Conservation (phyloP, 1,284 basidiomycete species). For the Sporisorium scitamineum region DNA sequence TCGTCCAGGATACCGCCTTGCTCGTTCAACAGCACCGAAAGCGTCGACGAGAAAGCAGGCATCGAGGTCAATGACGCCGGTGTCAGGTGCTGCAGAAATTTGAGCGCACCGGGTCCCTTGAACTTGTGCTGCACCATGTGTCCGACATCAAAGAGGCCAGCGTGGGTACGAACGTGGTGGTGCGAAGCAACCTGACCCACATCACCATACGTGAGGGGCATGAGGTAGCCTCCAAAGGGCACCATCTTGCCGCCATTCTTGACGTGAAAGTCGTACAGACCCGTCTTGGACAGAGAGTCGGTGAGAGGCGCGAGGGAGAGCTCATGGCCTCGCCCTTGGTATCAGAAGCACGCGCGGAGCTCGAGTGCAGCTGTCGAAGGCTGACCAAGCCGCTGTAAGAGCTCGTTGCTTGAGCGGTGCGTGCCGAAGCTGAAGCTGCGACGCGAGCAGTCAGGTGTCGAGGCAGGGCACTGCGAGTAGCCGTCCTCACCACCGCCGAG, state of each 20-base stretch:
- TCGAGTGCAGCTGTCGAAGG: slow-evolving; percentile 36
- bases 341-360: slow-evolving; percentile 14
- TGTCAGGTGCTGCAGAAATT: slow-evolving; percentile 84
- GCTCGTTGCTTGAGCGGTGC: slow-evolving; percentile 6
- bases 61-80: slow-evolving; percentile 75
- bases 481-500: slow-evolving; percentile 29
- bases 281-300: slow-evolving; percentile 72
- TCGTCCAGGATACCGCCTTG: slow-evolving; percentile 96
- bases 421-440: slow-evolving; percentile 14
- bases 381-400: slow-evolving; percentile 1
- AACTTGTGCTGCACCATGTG: slow-evolving; percentile 81
- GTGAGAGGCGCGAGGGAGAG: slow-evolving; percentile 25
- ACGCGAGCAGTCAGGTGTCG: slow-evolving; percentile 29
- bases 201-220: slow-evolving; percentile 87
- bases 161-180: slow-evolving; percentile 84
- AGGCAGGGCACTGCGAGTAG: slow-evolving; percentile 24
- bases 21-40: slow-evolving; percentile 87
- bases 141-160: slow-evolving; percentile 94
- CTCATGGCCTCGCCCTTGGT: slow-evolving; percentile 37
- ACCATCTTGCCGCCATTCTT: slow-evolving; percentile 92
- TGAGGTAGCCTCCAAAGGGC: slow-evolving; percentile 92
- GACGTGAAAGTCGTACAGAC: slow-evolving; percentile 90
- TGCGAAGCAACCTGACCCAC: slow-evolving; percentile 82
- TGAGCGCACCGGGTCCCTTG: slow-evolving; percentile 69
- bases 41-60: slow-evolving; percentile 79